Evolutionary conservation across 345 rosid genomes (phyloP), one percentile per base, ranked within the genome.

Genomic region (Linum lewisii): DNA sequence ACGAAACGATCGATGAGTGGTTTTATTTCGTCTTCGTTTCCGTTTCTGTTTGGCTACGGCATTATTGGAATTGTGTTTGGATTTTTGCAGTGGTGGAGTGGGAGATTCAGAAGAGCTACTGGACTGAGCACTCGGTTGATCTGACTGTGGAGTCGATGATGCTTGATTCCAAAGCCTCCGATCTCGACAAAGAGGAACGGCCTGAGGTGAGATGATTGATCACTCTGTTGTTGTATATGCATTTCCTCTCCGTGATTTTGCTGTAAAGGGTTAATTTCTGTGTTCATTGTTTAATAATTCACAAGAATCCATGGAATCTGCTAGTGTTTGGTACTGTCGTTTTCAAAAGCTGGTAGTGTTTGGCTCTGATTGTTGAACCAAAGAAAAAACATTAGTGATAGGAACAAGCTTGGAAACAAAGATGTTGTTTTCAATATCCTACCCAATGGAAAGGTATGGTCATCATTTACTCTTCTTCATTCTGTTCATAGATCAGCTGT

Each of bases 141-240:
- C 68, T 87, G 65, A 81, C 92, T 2, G 80, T 85, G 64, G 94
- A 89, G 79, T 81, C 88, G 36, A 93, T 93, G 99, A 93, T 93
- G 95, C 97, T 93, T 5, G 99, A 89, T 66, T 89, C 99, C 51
- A 70, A 73, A 59, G 99, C 97, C 49, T 69, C 86, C 55, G 95
- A 89, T 78, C 95, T 93, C 59, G 97, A 93, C 84, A 93, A 81
- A 65, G 97, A 93, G 73, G 99, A 89, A 67, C 88, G 95, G 2
- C 95, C 97, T 54, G 99, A 93, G 81, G 98, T 92, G n/a, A n/a
- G n/a, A n/a, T n/a, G n/a, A 11, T 16, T 10, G 45, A 9, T 38
- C 45, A 38, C 45, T 10, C 32, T 26, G 18, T 19, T 5, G 0
- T 14, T 32, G 24, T 24, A 16, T 13, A 11, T 25, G 26, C 29